phyloP scores from a whole-genome alignment of 2,329 filamentous ascomycete genomes.

The Botrytis deweyae region DNA sequence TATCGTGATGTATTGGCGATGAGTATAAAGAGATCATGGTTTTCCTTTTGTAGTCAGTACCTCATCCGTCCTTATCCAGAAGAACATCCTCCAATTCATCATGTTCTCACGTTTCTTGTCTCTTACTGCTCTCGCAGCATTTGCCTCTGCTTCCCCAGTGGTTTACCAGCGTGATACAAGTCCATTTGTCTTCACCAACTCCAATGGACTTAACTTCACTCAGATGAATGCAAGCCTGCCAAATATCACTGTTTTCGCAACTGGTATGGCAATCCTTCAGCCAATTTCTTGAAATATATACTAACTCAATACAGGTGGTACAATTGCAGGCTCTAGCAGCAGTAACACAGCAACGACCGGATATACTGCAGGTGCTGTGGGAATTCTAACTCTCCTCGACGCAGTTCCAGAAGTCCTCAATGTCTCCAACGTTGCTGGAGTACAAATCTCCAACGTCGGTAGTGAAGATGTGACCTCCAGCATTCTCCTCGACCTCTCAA shows the following conservation, averaged over 20 bases:
- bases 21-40: slow-evolving; percentile 3
- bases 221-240: slow-evolving; percentile 32
- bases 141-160: slow-evolving; percentile 28
- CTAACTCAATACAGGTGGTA: slow-evolving; percentile 50
- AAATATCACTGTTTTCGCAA: slow-evolving; percentile 35
- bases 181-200: slow-evolving; percentile 32
- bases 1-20: not conserved
- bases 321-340: slow-evolving; percentile 55
- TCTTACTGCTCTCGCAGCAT: slow-evolving; percentile 20
- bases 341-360: slow-evolving; percentile 52
- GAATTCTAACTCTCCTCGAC: slow-evolving; percentile 47
- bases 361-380: slow-evolving; percentile 48
- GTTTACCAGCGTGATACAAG: slow-evolving; percentile 24
- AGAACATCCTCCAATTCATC: not conserved
- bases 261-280: slow-evolving; percentile 20
- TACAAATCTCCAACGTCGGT: slow-evolving; percentile 52
- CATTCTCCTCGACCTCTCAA: slow-evolving; percentile 49
- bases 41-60: not conserved
- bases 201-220: slow-evolving; percentile 34
- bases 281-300: not conserved
- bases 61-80: not conserved
- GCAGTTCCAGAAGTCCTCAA: slow-evolving; percentile 55
- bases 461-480: slow-evolving; percentile 49
- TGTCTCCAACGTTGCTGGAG: slow-evolving; percentile 53
- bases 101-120: slow-evolving; percentile 14